phyloP scores from a whole-genome alignment of 139 green algal species.

The Chlamydomonas eustigma region DNA sequence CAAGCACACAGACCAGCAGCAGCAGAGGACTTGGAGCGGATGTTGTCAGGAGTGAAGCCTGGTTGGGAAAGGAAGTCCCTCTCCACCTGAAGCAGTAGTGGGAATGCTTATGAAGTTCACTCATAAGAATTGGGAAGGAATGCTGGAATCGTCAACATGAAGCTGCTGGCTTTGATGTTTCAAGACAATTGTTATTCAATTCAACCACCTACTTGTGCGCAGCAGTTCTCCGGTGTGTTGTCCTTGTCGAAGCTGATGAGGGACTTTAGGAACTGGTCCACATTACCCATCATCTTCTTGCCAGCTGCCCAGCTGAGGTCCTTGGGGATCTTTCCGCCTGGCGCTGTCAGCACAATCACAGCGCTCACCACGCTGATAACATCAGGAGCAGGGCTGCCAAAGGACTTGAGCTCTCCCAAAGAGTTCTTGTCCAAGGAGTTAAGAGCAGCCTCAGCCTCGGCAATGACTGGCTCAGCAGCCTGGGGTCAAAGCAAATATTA shows the following conservation, averaged over 20 bases:
- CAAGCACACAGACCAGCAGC: conserved; percentile 84
- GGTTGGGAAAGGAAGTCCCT: conserved; percentile 68
- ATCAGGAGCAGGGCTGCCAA: conserved; percentile 77
- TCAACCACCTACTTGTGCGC: too few relatives aligned
- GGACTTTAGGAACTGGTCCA: conserved; percentile 82
- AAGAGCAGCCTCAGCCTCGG: conserved; percentile 78
- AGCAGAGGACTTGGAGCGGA: conserved; percentile 78
- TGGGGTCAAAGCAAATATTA: too few relatives aligned
- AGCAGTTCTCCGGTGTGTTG: conserved; percentile 68
- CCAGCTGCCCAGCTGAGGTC: conserved; percentile 76
- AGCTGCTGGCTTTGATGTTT: too few relatives aligned
- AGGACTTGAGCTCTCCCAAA: conserved; percentile 88
- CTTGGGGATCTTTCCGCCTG: conserved; percentile 80
- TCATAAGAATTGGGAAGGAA: too few relatives aligned
- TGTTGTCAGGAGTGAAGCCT: conserved; percentile 78
- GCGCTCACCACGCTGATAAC: conserved; percentile 76
- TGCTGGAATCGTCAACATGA: too few relatives aligned
- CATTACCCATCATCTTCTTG: conserved; percentile 77
- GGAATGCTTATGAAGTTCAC: too few relatives aligned
- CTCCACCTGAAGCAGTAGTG: too few relatives aligned
- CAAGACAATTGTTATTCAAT: too few relatives aligned
- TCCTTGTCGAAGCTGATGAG: conserved; percentile 92
- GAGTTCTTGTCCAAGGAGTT: conserved; percentile 85
- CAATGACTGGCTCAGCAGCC: conserved; percentile 85
- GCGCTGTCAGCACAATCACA: conserved; percentile 80